Evolutionary conservation across 805 yeast genomes (phyloP).

Genomic region (Candida corydali): DNA sequence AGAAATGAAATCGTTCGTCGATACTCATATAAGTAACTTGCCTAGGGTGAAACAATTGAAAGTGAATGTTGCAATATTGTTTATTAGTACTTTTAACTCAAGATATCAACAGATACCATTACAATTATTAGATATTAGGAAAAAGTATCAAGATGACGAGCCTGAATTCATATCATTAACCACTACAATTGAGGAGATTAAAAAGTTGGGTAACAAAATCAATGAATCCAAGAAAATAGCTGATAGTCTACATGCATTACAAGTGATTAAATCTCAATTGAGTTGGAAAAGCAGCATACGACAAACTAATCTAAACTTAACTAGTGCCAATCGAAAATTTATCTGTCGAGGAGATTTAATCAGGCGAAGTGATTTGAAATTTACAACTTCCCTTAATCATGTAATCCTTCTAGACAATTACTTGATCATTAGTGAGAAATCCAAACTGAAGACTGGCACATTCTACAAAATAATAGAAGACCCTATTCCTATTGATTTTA

Average conservation of each 20-base stretch:
- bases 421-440: constrained; percentile 58
- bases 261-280: constrained; percentile 49
- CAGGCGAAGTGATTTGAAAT: constrained; percentile 61
- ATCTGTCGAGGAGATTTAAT: constrained; percentile 54
- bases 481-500: constrained; percentile 59
- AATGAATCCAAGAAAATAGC: constrained; percentile 61
- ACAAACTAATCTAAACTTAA: constrained; percentile 48
- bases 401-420: constrained; percentile 69
- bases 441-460: constrained; percentile 30
- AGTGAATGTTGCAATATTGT: constrained; percentile 36
- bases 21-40: constrained; percentile 46
- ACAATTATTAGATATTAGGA: constrained; percentile 55
- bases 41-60: constrained; percentile 45
- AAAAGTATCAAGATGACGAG: constrained; percentile 36
- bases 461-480: constrained; percentile 43
- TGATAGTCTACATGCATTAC: constrained; percentile 52
- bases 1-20: constrained; percentile 55
- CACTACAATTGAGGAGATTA: constrained; percentile 52
- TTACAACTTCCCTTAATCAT: constrained; percentile 48
- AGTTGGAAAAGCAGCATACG: constrained; percentile 45
- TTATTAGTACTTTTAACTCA: constrained; percentile 41
- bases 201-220: constrained; percentile 51
- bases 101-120: constrained; percentile 53
- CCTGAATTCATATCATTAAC: constrained; percentile 50
- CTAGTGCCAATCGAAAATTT: constrained; percentile 52